Base-by-base conservation (phyloP, 2,329 filamentous ascomycete species). In the Botryotinia convoluta region DNA sequence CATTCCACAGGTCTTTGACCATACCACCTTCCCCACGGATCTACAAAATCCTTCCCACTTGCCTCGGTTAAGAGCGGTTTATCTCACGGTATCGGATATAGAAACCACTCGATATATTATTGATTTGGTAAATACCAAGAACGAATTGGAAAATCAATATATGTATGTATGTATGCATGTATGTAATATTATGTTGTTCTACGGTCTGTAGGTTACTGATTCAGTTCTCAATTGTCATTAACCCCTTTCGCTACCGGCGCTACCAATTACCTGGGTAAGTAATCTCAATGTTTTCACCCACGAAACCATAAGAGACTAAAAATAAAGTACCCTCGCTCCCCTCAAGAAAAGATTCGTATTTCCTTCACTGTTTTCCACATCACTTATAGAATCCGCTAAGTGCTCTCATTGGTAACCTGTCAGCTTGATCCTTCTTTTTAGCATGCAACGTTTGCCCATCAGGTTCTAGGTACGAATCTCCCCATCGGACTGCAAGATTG, bases 61-160 rank as follows among this genome's bases (percentile, higher is more conserved):
- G 63, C 62, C 62, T 59, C 71, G 71, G 71, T 39, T 72, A 69
- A 69, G 18, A 69, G 32, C 71, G 71, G 69, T 42, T 69, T 48
- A 44, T 35, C 22, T 48, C 32, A 69, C 37, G 67, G 35, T 18
- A 69, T 69, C 48, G 67, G 64, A n/a, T 7, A 2, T 26, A n/a
- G 29, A 22, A 16, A 37, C 16, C 22, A 16, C 18, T 35, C 12
- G 42, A 35, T 35, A 65, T 8, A 35, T 35, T 16, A 16, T n/a
- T n/a, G 26, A 37, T n/a, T 39, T 61, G 14, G 35, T 18, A 61
- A 39, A 61, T n/a, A 61, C 32, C 59, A 22, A 60, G 10, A 20
- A 44, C 37, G 18, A 14, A 63, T 16, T 14, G 29, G 20, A 16
- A 45, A 9, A 64, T 32, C 18, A 45, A 64, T 14, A 44, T 44